Evolutionary conservation across 345 rosid species (phyloP).

Genomic region (Syzygium aromaticum): DNA sequence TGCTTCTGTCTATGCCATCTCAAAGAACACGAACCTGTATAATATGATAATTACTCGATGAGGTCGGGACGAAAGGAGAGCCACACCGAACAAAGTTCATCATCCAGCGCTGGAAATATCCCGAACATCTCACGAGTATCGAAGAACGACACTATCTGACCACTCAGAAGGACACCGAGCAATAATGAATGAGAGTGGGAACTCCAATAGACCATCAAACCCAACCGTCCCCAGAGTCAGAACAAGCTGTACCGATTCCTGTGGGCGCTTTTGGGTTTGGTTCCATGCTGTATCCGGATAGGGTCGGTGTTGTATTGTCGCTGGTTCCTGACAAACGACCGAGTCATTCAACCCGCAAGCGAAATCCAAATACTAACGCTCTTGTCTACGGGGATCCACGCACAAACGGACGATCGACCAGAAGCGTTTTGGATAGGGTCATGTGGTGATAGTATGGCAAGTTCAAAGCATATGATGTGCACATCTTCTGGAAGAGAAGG

Average conservation of each 20-base stretch:
- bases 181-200: neutral
- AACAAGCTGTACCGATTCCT: neutral
- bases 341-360: neutral
- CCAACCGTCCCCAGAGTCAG: neutral
- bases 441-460: neutral
- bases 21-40: rapidly evolving
- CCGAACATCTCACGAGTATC: neutral
- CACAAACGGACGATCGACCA: neutral
- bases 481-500: no score
- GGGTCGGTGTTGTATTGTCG: neutral
- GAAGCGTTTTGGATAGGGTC: neutral
- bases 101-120: neutral
- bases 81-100: neutral
- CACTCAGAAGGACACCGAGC: neutral
- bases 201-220: neutral
- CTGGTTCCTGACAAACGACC: neutral
- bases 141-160: neutral
- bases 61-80: neutral
- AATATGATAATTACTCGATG: neutral
- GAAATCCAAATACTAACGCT: neutral
- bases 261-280: neutral
- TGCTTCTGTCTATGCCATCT: neutral
- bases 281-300: neutral
- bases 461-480: no score
- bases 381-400: neutral